These are phyloP conservation scores for Candida ovalis DNA, from an alignment of 805 yeast species.

Conservation along the genomic window DNA sequence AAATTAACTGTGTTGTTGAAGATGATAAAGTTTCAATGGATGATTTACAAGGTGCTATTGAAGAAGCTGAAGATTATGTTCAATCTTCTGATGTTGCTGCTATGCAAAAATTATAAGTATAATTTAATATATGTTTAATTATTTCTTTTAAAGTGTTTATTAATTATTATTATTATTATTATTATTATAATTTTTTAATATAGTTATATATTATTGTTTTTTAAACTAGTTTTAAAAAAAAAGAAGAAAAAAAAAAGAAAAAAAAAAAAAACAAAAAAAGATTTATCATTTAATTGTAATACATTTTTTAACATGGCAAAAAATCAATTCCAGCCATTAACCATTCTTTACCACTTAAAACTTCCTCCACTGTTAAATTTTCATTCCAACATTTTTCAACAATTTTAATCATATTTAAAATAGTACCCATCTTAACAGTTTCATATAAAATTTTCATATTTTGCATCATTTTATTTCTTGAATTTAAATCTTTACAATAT, in stretches of 20 bases:
- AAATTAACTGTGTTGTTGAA: conserved; percentile 97
- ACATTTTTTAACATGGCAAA: conserved; percentile 31
- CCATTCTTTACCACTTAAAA: conserved; percentile 43
- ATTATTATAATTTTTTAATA: conserved; percentile 51
- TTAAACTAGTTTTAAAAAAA: not conserved
- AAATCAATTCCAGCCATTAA: conserved; percentile 48
- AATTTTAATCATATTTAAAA: conserved; percentile 39
- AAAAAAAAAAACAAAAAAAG: not conserved
- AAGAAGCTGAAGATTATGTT: conserved; percentile 98
- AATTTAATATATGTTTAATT: not conserved
- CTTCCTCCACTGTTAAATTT: conserved; percentile 39
- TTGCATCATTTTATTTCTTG: conserved; percentile 27
- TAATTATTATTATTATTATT: not conserved
- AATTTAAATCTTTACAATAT: conserved; percentile 34
- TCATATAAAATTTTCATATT: conserved; percentile 41
- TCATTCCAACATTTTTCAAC: conserved; percentile 46
- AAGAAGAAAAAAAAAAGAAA: not conserved
- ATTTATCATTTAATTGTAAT: not conserved
- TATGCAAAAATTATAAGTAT: conserved; percentile 87
- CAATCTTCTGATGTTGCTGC: conserved; percentile 99
- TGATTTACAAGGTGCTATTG: conserved; percentile 72
- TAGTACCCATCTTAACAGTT: conserved; percentile 53
- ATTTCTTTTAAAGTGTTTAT: not conserved
- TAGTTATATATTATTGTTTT: not conserved
- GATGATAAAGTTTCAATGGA: conserved; percentile 93